Conservation (phyloP, 2,329 filamentous ascomycete genomes). For the Coniochaeta prunicola region DNA sequence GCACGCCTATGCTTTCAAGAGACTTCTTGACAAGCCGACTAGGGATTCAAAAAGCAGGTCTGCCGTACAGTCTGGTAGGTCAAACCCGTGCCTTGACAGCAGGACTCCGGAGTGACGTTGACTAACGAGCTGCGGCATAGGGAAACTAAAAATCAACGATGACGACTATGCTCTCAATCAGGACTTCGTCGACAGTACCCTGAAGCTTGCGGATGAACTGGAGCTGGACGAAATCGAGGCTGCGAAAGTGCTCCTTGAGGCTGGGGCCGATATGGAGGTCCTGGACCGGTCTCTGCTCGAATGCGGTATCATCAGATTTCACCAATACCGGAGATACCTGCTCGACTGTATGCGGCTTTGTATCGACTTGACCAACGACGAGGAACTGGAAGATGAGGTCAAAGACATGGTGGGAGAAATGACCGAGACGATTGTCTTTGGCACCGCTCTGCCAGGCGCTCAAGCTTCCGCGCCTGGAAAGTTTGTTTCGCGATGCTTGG, state of each 20-base stretch:
- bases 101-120: background rate
- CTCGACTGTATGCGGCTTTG: slow-evolving; percentile 79
- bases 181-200: slow-evolving; percentile 75
- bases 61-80: slow-evolving; percentile 58
- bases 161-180: slow-evolving; percentile 76
- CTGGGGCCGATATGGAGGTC: slow-evolving; percentile 59
- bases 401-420: slow-evolving; percentile 42
- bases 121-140: slow-evolving; percentile 32
- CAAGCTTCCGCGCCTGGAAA: slow-evolving; percentile 40
- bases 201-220: slow-evolving; percentile 79
- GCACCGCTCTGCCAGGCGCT: slow-evolving; percentile 35
- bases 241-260: slow-evolving; percentile 66
- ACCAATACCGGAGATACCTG: slow-evolving; percentile 74
- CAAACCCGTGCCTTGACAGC: background rate
- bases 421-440: slow-evolving; percentile 45
- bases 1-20: slow-evolving; percentile 59
- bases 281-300: slow-evolving; percentile 69
- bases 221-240: slow-evolving; percentile 86
- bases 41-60: slow-evolving; percentile 72
- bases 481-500: slow-evolving; percentile 68
- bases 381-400: slow-evolving; percentile 40
- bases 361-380: slow-evolving; percentile 60
- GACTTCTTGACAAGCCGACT: slow-evolving; percentile 65
- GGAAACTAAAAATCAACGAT: slow-evolving; percentile 66
- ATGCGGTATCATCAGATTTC: slow-evolving; percentile 78